Percentiles rank a stretch among this genome's conserved stretches.
Conservation (phyloP, 176 grass and related monocot species). For the Oryza meyeriana region DNA sequence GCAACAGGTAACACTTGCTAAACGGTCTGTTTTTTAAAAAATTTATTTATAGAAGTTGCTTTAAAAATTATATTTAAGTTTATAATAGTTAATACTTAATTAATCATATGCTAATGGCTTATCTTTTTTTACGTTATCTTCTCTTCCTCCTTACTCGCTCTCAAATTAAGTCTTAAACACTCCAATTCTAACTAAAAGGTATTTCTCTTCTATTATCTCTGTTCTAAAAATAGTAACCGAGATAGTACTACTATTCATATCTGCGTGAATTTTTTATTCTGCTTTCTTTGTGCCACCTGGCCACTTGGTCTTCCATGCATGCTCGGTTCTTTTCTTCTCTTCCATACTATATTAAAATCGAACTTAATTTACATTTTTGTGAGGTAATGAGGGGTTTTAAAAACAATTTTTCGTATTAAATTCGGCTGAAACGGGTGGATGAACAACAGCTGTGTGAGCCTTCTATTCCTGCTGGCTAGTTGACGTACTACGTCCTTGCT, state of each 20-base stretch:
- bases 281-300: neutral
- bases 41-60: no score
- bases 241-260: no score
- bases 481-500: neutral
- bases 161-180: no score
- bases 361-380: neutral
- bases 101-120: no score
- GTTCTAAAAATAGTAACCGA: no score
- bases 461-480: neutral
- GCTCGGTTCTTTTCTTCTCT: neutral
- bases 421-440: neutral
- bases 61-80: no score
- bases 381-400: neutral
- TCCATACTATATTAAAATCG: neutral
- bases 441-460: neutral
- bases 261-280: neutral
- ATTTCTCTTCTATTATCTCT: no score
- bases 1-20: conserved; percentile 75
- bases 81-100: no score
- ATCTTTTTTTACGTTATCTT: no score
- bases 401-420: neutral
- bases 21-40: no score
- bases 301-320: neutral
- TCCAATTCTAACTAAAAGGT: no score
- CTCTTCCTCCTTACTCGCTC: no score